Base-by-base conservation (phyloP, 805 yeast genomes). In the Tetrapisispora fleetii region DNA sequence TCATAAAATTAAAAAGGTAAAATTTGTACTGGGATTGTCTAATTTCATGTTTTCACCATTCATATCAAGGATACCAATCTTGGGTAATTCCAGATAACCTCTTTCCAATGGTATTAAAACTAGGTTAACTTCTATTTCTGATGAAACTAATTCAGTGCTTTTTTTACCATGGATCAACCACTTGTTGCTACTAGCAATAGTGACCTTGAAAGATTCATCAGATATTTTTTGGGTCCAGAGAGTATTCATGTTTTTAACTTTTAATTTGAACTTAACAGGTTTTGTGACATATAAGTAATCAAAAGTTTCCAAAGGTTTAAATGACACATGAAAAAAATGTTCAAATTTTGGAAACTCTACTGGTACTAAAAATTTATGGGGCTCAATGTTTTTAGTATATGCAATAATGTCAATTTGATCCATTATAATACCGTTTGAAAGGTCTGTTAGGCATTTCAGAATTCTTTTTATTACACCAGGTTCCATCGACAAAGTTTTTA, bases 161-260 rank as follows among this genome's bases (percentile, higher is more conserved):
- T 79, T 79, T 52, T 76, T 72, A 0, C 98, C 98, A 6, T 87
- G 79, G 4, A 89, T 68, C 2, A 88, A 60, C 98, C 98, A 91
- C 46, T 88, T 96, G 28, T 71, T 71, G 28, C 73, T 76, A 27
- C 75, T 73, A 17, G 67, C 63, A 1, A 85, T 58, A 17, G 75
- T 76, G 37, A 79, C 67, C 45, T 71, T 70, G 56, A 76, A 78
- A 30, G 33, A 32, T 4, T 37, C 48, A 14, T 36, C 32, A 22
- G 11, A 11, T 19, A 33, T 5, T 2, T 37, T 32, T 19, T 14
- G 27, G 16, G 7, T 52, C 68, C 67, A 64, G 39, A 47, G 48
- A 5, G 40, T 37, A 17, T 56, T 52, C 28, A 60, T 24, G 45
- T 59, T 56, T 33, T 50, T 50, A 6, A 60, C 47, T 8, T 33